phyloP scores from a whole-genome alignment of 129 eudicot genomes.

The Arctium minus region DNA sequence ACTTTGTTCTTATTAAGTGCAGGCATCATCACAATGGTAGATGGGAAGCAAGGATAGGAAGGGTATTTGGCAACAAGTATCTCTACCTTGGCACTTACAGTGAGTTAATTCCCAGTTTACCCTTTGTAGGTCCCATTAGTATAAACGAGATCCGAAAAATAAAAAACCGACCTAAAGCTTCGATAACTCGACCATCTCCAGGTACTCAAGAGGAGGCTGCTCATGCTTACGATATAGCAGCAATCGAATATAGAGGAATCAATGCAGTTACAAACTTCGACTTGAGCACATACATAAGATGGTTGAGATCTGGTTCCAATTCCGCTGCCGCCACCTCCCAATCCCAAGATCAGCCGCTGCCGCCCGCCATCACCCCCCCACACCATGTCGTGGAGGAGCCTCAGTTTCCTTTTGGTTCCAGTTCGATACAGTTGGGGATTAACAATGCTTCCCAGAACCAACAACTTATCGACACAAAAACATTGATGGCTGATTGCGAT shows the following conservation, averaged over 20 bases:
- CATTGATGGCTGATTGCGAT: slow-evolving; percentile 36
- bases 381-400: slow-evolving; percentile 29
- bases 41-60: slow-evolving; percentile 94
- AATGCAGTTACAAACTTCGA: slow-evolving; percentile 80
- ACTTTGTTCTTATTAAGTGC: neutral
- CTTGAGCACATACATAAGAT: slow-evolving; percentile 70
- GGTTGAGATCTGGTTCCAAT: slow-evolving; percentile 49
- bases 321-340: slow-evolving; percentile 25
- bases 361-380: slow-evolving; percentile 10
- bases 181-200: slow-evolving; percentile 14
- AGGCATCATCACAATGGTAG: slow-evolving; percentile 91
- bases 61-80: slow-evolving; percentile 83
- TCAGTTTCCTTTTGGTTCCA: slow-evolving; percentile 28
- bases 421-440: slow-evolving; percentile 20
- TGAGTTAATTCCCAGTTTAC: slow-evolving; percentile 32
- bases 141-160: neutral
- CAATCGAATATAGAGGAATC: slow-evolving; percentile 68
- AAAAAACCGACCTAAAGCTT: neutral
- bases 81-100: slow-evolving; percentile 74
- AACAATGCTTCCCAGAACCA: slow-evolving; percentile 28
- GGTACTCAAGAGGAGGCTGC: slow-evolving; percentile 90
- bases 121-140: neutral
- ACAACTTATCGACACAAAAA: slow-evolving; percentile 43
- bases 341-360: slow-evolving; percentile 30
- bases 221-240: slow-evolving; percentile 79